A percentile compares a stretch with the other conserved stretches of the same genome.
Conservation (phyloP, 2,329 filamentous ascomycete species). For the Cryphonectria carpinicola region DNA sequence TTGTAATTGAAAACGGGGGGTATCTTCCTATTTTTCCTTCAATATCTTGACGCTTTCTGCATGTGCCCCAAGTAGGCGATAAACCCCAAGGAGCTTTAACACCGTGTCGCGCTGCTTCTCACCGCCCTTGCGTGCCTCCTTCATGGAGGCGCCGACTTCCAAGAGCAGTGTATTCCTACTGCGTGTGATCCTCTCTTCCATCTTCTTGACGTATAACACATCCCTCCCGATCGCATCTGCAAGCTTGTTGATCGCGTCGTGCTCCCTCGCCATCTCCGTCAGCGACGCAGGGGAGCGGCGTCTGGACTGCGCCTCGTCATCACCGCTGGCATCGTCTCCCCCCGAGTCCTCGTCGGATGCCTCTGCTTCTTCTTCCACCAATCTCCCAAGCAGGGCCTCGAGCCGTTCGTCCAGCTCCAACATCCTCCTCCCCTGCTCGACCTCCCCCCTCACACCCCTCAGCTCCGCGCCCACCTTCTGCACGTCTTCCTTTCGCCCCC, state of each 20-base stretch:
- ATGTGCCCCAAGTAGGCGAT: slow-evolving; percentile 56
- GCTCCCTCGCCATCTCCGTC: slow-evolving; percentile 50
- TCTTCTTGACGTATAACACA: slow-evolving; percentile 54
- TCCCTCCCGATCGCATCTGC: slow-evolving; percentile 51
- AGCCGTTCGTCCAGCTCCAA: slow-evolving; percentile 70
- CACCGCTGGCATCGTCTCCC: slow-evolving; percentile 35
- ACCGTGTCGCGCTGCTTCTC: slow-evolving; percentile 48
- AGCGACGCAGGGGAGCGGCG: slow-evolving; percentile 54
- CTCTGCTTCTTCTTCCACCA: slow-evolving; percentile 45
- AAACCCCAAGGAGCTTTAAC: slow-evolving; percentile 57
- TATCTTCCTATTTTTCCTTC: slow-evolving; percentile 41
- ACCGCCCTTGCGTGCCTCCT: slow-evolving; percentile 48
- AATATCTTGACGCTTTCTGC: slow-evolving; percentile 56
- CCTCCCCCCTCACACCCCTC: slow-evolving; percentile 62
- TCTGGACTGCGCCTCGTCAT: slow-evolving; percentile 38
- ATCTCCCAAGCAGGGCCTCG: slow-evolving; percentile 62
- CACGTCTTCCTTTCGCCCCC: slow-evolving; percentile 66
- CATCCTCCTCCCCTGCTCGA: slow-evolving; percentile 65
- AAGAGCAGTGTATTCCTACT: slow-evolving; percentile 62
- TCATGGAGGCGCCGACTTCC: slow-evolving; percentile 55
- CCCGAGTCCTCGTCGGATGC: slow-evolving; percentile 37
- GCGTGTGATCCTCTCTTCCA: slow-evolving; percentile 54
- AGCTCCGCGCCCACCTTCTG: slow-evolving; percentile 67
- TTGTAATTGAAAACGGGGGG: slow-evolving; percentile 1
- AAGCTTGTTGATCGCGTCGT: slow-evolving; percentile 46